Percentiles rank a stretch among this genome's conserved stretches.
These are phyloP conservation scores for Scytalidium lignicola DNA, from an alignment of 2,329 filamentous ascomycete genomes.

Conservation along the genomic window DNA sequence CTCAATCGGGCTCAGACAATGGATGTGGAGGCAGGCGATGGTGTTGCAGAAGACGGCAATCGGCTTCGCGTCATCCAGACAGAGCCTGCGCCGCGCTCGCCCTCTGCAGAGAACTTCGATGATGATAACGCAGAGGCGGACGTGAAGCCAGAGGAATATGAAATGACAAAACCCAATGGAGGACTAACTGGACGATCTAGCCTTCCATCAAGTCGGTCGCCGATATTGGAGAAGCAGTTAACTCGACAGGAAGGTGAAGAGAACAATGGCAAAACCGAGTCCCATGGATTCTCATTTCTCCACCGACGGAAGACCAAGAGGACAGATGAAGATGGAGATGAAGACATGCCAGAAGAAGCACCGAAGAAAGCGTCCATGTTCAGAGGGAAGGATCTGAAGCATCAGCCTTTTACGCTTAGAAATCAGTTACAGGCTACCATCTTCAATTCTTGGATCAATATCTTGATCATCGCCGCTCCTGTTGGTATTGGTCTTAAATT, in stretches of 20 bases:
- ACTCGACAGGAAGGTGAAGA: slow-evolving; percentile 8
- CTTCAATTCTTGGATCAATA: slow-evolving; percentile 81
- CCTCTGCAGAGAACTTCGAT: background rate
- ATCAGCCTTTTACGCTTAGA: slow-evolving; percentile 46
- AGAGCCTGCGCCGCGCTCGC: slow-evolving; percentile 13
- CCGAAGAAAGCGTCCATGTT: slow-evolving; percentile 22
- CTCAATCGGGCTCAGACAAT: background rate
- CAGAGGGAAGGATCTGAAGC: slow-evolving; percentile 35
- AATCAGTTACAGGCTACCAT: slow-evolving; percentile 71
- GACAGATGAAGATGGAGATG: slow-evolving; percentile 6
- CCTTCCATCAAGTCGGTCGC: slow-evolving; percentile 11
- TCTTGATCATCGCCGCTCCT: slow-evolving; percentile 73
- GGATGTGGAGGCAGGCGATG: slow-evolving; percentile 11
- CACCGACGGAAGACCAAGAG: slow-evolving; percentile 14
- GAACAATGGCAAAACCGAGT: slow-evolving; percentile 4
- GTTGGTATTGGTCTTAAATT: slow-evolving; percentile 74
- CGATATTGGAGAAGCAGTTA: slow-evolving; percentile 7
- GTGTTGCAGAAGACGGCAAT: slow-evolving; percentile 6
- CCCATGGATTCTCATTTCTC: slow-evolving; percentile 3
- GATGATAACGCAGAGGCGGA: slow-evolving; percentile 3
- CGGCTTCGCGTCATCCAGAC: slow-evolving; percentile 10
- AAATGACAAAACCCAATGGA: slow-evolving; percentile 11
- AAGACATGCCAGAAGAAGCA: slow-evolving; percentile 14
- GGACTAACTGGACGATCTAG: slow-evolving; percentile 9
- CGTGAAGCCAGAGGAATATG: slow-evolving; percentile 10